A percentile compares a stretch with the other conserved stretches of the same genome.
Evolutionary conservation across 1,284 basidiomycete genomes (phyloP).

Genomic region (Cystobasidium pallidum): DNA sequence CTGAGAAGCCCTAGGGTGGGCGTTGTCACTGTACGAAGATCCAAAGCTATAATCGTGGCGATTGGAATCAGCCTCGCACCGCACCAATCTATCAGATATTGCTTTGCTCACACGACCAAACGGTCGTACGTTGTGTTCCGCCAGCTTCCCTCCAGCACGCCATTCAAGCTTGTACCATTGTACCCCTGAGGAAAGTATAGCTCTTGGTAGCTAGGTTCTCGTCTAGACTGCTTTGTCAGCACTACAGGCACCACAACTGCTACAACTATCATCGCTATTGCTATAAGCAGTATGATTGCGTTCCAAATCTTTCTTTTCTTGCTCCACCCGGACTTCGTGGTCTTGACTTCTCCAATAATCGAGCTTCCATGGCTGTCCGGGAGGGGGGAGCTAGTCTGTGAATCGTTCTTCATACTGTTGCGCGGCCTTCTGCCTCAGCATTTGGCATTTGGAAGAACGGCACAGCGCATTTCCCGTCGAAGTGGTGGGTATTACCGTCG

Average conservation of each 20-base stretch:
- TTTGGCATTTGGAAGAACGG: not conserved
- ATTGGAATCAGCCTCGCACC: not conserved
- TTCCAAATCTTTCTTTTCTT: conserved; percentile 18
- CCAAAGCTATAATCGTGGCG: conserved; percentile 17
- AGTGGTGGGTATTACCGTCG: too few species aligned
- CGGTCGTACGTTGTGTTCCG: conserved; percentile 22
- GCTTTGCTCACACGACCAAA: conserved; percentile 25
- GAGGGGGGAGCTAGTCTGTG: not conserved
- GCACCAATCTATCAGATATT: not conserved
- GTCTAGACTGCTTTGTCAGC: conserved; percentile 1
- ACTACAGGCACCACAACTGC: conserved; percentile 21
- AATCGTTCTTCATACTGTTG: not conserved
- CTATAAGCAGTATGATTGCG: not conserved
- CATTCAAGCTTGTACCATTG: conserved; percentile 34
- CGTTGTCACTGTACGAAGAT: conserved; percentile 40
- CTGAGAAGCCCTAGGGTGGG: conserved; percentile 17
- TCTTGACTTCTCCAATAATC: not conserved
- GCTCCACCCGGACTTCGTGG: conserved; percentile 1
- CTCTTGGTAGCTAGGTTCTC: not conserved
- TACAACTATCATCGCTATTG: conserved; percentile 3
- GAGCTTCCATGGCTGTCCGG: not conserved
- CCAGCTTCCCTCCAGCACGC: conserved; percentile 1
- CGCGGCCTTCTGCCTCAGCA: not conserved
- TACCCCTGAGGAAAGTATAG: conserved; percentile 22
- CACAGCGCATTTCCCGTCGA: too few species aligned